Base-by-base conservation (phyloP, 2,329 filamentous ascomycete genomes). In the Kalmusia sp. region DNA sequence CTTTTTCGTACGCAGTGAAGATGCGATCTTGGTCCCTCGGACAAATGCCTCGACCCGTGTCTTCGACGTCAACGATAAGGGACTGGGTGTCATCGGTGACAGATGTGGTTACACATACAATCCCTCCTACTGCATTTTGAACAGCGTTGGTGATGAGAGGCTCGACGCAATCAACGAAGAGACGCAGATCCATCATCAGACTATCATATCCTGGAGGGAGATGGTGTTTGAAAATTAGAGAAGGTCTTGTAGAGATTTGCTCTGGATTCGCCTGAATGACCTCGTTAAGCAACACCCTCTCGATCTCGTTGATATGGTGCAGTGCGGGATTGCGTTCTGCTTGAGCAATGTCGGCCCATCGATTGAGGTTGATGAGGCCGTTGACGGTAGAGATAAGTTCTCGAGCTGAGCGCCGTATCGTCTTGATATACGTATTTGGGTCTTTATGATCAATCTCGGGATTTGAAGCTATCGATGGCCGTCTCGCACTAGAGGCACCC, bases 321-420 rank as follows among this genome's bases (percentile, higher is more conserved):
- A 74, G 62, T 3, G 57, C 52, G 2, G 61, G 47, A 5, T 61
- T 49, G 12, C 61, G 63, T 44, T 64, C 55, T 2, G 66, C 55
- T 34, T 65, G 59, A 4, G 64, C 66, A 9, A 71, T 63, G 4
- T 68, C 69, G 1, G 76, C 71, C 76, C 77, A 80, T 6, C 73
- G 65, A 41, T 74, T 74, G 12, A 76, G 54, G 1, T 74, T 79
- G 24, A 80, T 73, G 58, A 80, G 73, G 43, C 69, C 78, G 41
- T 80, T 80, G 28, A 80, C 75, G 0, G 75, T 79, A 1, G 74
- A 74, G 52, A 79, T 79, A 2, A 80, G 61, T 15, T 79, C 76
- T 14, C 68, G 69, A 0, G 76, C 77, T 1, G 77, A 76, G 0
- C 69, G 66, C 28, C 68, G 72, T 27, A 80, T 79, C 0, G 74